These are phyloP conservation scores for Acrocalymma vagum DNA, from an alignment of 2,329 filamentous ascomycete species.

Conservation along the genomic window DNA sequence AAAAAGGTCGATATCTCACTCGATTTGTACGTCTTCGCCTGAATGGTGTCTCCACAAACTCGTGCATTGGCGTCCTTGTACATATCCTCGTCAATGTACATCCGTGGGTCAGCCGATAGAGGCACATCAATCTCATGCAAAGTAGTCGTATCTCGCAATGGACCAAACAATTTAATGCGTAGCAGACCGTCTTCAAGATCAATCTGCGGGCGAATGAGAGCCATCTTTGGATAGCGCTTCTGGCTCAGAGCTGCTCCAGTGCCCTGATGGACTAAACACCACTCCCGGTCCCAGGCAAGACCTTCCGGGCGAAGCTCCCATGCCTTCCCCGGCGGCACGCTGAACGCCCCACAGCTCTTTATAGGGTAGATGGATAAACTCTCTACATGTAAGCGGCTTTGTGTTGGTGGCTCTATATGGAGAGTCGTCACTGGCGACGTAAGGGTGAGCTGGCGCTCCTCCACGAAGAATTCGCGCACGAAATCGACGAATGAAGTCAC, in stretches of 20 bases:
- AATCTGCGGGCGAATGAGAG: constrained; percentile 77
- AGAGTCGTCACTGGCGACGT: constrained; percentile 28
- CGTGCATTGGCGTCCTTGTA: constrained; percentile 63
- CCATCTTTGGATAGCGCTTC: constrained; percentile 89
- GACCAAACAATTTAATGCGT: constrained; percentile 63
- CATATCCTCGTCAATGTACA: constrained; percentile 56
- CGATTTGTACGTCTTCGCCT: constrained; percentile 74
- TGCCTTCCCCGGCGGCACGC: constrained; percentile 66
- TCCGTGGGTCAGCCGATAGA: constrained; percentile 71
- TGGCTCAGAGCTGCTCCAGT: constrained; percentile 87
- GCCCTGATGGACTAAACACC: constrained; percentile 90
- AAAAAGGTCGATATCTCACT: constrained; percentile 78
- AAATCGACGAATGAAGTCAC: constrained; percentile 77
- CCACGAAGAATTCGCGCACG: constrained; percentile 60
- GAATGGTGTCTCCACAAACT: constrained; percentile 84
- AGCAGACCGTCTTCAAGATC: constrained; percentile 75
- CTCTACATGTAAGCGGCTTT: constrained; percentile 52
- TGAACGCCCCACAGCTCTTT: constrained; percentile 89
- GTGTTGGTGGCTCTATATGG: constrained; percentile 34
- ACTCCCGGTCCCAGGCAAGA: constrained; percentile 93
- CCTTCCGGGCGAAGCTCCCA: constrained; percentile 88
- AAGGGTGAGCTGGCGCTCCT: constrained; percentile 24
- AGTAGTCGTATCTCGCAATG: constrained; percentile 38
- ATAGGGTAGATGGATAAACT: constrained; percentile 79
- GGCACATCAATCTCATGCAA: constrained; percentile 57